These are phyloP conservation scores for Dactylorhiza incarnata DNA, from an alignment of 106 monocot genomes.

Conservation along the genomic window DNA sequence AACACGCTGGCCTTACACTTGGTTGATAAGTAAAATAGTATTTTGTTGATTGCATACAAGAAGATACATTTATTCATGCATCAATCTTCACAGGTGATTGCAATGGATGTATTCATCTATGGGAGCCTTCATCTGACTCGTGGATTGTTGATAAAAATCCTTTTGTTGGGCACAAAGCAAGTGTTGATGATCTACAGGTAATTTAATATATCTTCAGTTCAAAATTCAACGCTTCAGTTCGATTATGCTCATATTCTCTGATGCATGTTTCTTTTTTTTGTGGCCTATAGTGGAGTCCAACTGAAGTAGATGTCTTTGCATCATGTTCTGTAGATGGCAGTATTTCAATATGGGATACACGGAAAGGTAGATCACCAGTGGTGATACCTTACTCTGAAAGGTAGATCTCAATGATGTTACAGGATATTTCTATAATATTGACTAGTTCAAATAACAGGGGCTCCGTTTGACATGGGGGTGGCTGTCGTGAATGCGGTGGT, in stretches of 20 bases:
- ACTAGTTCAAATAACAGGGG: too few relatives aligned
- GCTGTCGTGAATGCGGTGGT: too few relatives aligned
- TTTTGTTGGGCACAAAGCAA: conserved; percentile 80
- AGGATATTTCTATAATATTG: too few relatives aligned
- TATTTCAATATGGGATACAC: conserved; percentile 82
- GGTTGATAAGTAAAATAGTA: neutral
- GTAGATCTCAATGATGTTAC: too few relatives aligned
- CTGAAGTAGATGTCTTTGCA: conserved; percentile 92
- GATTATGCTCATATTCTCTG: neutral
- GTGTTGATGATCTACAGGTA: conserved; percentile 94
- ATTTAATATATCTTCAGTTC: neutral
- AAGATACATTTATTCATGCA: neutral
- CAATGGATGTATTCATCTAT: conserved; percentile 67
- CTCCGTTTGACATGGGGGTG: too few relatives aligned
- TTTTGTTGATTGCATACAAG: conserved; percentile 2
- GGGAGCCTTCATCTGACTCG: conserved; percentile 76
- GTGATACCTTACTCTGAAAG: too few relatives aligned
- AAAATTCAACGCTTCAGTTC: neutral
- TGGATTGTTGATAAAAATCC: conserved; percentile 84
- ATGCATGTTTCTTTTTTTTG: neutral
- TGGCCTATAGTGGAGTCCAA: conserved; percentile 80
- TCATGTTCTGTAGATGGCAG: conserved; percentile 89
- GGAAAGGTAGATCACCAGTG: conserved; percentile 71
- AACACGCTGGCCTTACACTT: neutral
- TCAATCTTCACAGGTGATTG: conserved; percentile 62